These are phyloP conservation scores for Gracilaria vermiculophylla DNA, from an alignment of 23 red algal species.

Conservation along the genomic window DNA sequence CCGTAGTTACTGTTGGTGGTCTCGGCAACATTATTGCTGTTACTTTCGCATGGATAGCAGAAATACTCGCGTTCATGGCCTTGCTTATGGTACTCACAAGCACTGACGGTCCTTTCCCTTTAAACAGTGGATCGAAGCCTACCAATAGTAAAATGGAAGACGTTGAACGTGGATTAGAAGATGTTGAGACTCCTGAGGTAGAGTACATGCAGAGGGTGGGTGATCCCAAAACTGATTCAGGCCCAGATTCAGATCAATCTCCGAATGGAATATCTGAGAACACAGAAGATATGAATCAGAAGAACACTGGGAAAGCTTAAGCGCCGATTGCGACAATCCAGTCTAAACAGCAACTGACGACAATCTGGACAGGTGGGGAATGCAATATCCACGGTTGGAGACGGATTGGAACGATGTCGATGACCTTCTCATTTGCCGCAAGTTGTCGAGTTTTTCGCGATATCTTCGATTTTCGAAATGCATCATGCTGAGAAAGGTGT, in stretches of 20 bases:
- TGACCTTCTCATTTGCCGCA: too few species aligned
- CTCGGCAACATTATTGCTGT: slow-evolving; percentile 52
- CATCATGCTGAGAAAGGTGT: too few species aligned
- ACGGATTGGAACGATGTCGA: too few species aligned
- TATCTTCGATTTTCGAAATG: too few species aligned
- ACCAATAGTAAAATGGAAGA: not conserved
- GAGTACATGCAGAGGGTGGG: slow-evolving; percentile 22
- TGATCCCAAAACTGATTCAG: not conserved
- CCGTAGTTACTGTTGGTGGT: not conserved
- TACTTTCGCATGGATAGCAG: slow-evolving; percentile 44
- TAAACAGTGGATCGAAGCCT: not conserved
- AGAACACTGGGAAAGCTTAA: not conserved
- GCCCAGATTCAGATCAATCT: not conserved
- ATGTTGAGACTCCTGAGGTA: slow-evolving; percentile 22
- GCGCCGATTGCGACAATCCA: not conserved
- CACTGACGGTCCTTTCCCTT: not conserved
- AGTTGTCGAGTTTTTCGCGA: too few species aligned
- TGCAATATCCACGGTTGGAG: too few species aligned
- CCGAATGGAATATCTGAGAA: not conserved
- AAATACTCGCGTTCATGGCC: not conserved
- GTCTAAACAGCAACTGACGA: not conserved
- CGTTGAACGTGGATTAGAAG: not conserved
- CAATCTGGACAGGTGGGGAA: too few species aligned
- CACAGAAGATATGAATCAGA: not conserved
- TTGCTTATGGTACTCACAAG: slow-evolving; percentile 21